Percentiles rank a stretch among this genome's conserved stretches.
Conservation (phyloP, 331 rosid species). For the Pyracantha coccinea region DNA sequence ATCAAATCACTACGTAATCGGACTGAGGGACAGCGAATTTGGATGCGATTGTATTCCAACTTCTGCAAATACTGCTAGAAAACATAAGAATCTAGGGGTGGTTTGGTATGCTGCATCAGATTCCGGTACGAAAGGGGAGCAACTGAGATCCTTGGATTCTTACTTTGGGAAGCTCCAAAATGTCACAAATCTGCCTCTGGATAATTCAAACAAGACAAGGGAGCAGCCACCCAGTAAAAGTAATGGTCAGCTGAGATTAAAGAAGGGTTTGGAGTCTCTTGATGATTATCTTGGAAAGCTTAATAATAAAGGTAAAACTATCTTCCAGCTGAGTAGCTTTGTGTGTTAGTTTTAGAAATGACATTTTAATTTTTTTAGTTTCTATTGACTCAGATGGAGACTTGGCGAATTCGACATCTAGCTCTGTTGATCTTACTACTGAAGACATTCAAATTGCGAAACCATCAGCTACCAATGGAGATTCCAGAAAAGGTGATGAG, state of each 20-base stretch:
- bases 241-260: slow-evolving; percentile 19
- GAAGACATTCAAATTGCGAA: slow-evolving; percentile 22
- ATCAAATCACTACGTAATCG: slow-evolving; percentile 6
- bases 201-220: slow-evolving; percentile 20
- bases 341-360: background rate
- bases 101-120: slow-evolving; percentile 33
- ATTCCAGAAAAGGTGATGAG: slow-evolving; percentile 10
- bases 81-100: background rate
- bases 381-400: slow-evolving; percentile 22
- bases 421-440: slow-evolving; percentile 15
- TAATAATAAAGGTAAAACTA: slow-evolving; percentile 8
- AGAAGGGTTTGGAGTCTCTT: slow-evolving; percentile 48
- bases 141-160: slow-evolving; percentile 53
- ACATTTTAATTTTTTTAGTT: background rate
- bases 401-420: slow-evolving; percentile 6
- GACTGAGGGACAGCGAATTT: slow-evolving; percentile 2
- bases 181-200: slow-evolving; percentile 13
- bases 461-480: slow-evolving; percentile 9
- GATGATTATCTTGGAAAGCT: slow-evolving; percentile 60
- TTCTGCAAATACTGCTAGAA: slow-evolving; percentile 15
- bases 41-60: background rate
- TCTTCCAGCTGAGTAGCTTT: background rate
- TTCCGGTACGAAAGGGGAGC: slow-evolving; percentile 32
- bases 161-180: slow-evolving; percentile 56
- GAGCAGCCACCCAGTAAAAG: slow-evolving; percentile 15